Conservation (phyloP, 805 yeast genomes). For the Wickerhamiella qilinensis region DNA sequence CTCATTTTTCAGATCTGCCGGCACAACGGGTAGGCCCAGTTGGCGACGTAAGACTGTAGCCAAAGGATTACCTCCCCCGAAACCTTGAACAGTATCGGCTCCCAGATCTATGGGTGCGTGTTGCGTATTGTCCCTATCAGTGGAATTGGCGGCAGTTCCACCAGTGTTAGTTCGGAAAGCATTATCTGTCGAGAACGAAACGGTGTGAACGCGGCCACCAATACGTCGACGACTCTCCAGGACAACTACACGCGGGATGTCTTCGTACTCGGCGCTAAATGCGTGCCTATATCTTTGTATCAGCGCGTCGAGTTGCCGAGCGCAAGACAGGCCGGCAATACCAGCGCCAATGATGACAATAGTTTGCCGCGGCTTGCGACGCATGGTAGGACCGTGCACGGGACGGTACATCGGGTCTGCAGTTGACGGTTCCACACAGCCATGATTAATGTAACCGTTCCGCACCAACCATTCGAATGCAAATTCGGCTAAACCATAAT, state of each 20-base stretch:
- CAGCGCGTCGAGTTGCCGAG: slow-evolving; percentile 78
- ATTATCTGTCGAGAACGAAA: slow-evolving; percentile 12
- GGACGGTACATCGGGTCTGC: slow-evolving; percentile 12
- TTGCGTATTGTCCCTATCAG: background rate
- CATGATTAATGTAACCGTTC: slow-evolving; percentile 28
- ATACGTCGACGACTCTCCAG: slow-evolving; percentile 26
- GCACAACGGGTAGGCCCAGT: slow-evolving; percentile 25
- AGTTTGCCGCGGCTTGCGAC: slow-evolving; percentile 22
- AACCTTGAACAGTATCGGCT: slow-evolving; percentile 25
- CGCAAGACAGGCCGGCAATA: slow-evolving; percentile 90
- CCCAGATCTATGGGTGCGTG: slow-evolving; percentile 21
- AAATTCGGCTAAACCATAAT: slow-evolving; percentile 26
- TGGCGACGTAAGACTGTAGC: slow-evolving; percentile 26
- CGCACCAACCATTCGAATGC: slow-evolving; percentile 28
- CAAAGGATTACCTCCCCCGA: slow-evolving; percentile 27
- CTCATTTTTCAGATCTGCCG: slow-evolving; percentile 20
- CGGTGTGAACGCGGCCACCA: slow-evolving; percentile 28
- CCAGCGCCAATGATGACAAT: slow-evolving; percentile 90
- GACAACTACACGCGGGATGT: slow-evolving; percentile 24
- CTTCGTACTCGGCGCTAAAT: slow-evolving; percentile 23
- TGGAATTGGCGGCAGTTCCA: background rate
- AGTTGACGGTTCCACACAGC: slow-evolving; percentile 17
- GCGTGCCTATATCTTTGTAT: slow-evolving; percentile 20
- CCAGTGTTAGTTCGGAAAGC: background rate
- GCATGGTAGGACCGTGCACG: slow-evolving; percentile 6